Percentiles rank a stretch among this genome's conserved stretches.
phyloP scores from a whole-genome alignment of 306 rosid genomes.

The Pachyrhizus erosus region DNA sequence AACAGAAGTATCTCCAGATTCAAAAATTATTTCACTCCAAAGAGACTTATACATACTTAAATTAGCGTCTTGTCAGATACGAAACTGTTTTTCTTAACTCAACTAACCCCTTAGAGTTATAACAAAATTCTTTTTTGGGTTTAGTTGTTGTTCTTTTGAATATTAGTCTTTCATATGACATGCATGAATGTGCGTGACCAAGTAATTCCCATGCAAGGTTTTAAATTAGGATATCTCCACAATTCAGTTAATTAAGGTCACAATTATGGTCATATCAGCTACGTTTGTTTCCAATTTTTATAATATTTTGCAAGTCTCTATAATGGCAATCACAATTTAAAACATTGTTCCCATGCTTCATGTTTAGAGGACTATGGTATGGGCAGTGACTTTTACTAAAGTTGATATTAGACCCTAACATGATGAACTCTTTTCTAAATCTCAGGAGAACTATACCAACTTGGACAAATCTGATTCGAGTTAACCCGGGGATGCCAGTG shows the following conservation, averaged over 20 bases:
- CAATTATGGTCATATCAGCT: no score
- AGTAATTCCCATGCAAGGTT: not conserved
- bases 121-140: not conserved
- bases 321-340: not conserved
- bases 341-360: not conserved
- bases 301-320: not conserved
- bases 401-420: not conserved
- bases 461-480: constrained; percentile 57
- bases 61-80: no score
- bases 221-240: not conserved
- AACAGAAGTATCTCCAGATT: no score
- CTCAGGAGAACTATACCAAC: constrained; percentile 52
- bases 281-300: not conserved
- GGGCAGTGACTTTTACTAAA: not conserved
- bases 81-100: no score
- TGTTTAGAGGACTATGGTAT: not conserved
- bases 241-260: not conserved
- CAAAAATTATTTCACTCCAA: no score
- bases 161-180: not conserved
- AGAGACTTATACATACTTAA: no score
- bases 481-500: constrained; percentile 53
- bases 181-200: not conserved
- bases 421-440: not conserved
- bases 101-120: no score
- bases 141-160: not conserved